Conservation (phyloP, 305 asterid species). For the Fraxinus latifolia region DNA sequence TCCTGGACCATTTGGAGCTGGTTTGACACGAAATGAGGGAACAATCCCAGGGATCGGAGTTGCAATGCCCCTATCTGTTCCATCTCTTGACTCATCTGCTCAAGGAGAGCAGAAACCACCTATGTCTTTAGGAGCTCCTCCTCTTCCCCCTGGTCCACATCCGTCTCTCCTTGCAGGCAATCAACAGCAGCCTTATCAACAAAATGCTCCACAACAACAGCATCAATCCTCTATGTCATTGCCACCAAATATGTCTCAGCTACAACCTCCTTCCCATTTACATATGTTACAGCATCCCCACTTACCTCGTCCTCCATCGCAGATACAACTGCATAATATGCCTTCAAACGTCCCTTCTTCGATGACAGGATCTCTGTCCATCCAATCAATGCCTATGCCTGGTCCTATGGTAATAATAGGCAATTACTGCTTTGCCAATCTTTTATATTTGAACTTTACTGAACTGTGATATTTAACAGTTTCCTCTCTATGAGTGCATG, state of each 20-base stretch:
- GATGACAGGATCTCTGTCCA: constrained; percentile 59
- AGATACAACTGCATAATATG: constrained; percentile 59
- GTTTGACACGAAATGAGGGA: constrained; percentile 83
- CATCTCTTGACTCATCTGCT: constrained; percentile 61
- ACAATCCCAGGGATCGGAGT: constrained; percentile 96
- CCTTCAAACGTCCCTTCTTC: constrained; percentile 57
- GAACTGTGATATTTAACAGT: background rate
- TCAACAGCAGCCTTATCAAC: constrained; percentile 86
- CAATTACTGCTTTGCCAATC: background rate
- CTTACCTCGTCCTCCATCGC: constrained; percentile 77
- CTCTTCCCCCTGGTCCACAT: constrained; percentile 98
- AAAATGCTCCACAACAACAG: constrained; percentile 52
- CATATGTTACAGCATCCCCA: constrained; percentile 76
- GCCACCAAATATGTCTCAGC: constrained; percentile 64
- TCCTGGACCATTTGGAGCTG: constrained; percentile 83
- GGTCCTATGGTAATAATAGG: constrained; percentile 63
- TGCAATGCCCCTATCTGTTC: constrained; percentile 88
- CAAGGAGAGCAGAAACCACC: constrained; percentile 81
- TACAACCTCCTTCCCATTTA: constrained; percentile 72
- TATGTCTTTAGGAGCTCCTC: constrained; percentile 73
- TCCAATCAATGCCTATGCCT: constrained; percentile 50
- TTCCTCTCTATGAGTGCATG: background rate
- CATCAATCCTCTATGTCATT: constrained; percentile 61
- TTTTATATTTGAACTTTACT: background rate
- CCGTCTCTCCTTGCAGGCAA: constrained; percentile 77